phyloP scores from a whole-genome alignment of 805 yeast genomes.

The Hanseniaspora taiwanica region DNA sequence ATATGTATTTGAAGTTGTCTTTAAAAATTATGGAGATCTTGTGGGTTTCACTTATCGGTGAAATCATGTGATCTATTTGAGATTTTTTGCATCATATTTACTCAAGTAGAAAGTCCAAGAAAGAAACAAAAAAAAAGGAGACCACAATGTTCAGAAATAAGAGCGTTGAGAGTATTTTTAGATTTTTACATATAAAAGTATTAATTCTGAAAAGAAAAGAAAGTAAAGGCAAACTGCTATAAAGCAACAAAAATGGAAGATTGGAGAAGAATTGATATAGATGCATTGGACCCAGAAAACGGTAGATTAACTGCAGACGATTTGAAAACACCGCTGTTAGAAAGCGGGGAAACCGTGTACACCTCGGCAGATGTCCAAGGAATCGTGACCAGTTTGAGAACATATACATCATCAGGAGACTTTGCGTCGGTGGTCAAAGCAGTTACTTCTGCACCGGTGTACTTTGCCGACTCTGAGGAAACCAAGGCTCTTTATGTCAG shows the following conservation, averaged over 20 bases:
- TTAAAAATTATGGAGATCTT: too few relatives aligned
- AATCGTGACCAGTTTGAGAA: slow-evolving; percentile 44
- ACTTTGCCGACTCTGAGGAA: slow-evolving; percentile 46
- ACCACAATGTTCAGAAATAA: too few relatives aligned
- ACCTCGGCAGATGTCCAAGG: slow-evolving; percentile 41
- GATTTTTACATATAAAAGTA: too few relatives aligned
- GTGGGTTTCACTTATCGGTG: too few relatives aligned
- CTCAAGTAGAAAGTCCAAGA: too few relatives aligned
- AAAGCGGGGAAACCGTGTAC: slow-evolving; percentile 24
- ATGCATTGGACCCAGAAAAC: slow-evolving; percentile 75
- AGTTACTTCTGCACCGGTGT: slow-evolving; percentile 67
- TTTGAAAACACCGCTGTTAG: slow-evolving; percentile 35
- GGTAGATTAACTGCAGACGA: slow-evolving; percentile 49
- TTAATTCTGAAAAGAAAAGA: too few relatives aligned
- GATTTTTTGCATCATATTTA: too few relatives aligned
- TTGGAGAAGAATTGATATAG: slow-evolving; percentile 93
- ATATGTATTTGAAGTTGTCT: too few relatives aligned
- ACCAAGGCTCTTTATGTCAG: slow-evolving; percentile 32
- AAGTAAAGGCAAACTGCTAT: background rate
- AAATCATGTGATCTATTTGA: too few relatives aligned
- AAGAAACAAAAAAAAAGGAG: too few relatives aligned
- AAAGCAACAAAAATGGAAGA: slow-evolving; percentile 36
- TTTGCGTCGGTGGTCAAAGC: slow-evolving; percentile 49
- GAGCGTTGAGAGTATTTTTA: too few relatives aligned
- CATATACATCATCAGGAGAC: slow-evolving; percentile 58